These are phyloP conservation scores for Globisporangium alternatum DNA, from an alignment of 352 stramenopile species.

Conservation along the genomic window DNA sequence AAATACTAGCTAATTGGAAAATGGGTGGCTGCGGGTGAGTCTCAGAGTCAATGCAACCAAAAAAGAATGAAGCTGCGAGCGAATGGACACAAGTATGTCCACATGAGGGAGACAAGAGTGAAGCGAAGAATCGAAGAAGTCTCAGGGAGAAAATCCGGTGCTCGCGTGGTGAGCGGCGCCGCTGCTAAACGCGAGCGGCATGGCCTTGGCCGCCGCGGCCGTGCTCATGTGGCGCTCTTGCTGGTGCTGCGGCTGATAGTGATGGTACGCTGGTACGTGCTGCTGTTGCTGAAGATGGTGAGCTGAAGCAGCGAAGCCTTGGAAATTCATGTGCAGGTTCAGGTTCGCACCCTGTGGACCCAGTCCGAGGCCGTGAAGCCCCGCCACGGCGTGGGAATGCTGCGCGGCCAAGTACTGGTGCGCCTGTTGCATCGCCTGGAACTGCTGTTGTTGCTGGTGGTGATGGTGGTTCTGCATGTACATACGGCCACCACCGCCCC, in stretches of 20 bases:
- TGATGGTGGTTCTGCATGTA: slow-evolving; percentile 17
- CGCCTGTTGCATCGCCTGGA: slow-evolving; percentile 20
- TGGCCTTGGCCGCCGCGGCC: neutral
- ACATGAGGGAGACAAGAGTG: neutral
- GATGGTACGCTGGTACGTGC: slow-evolving; percentile 19
- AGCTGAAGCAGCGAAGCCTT: neutral
- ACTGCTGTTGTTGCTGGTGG: slow-evolving; percentile 14
- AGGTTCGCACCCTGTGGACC: neutral
- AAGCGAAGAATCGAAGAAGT: neutral
- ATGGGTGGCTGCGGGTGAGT: neutral
- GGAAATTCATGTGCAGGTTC: slow-evolving; percentile 12
- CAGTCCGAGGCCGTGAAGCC: neutral
- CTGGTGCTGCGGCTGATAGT: slow-evolving; percentile 26
- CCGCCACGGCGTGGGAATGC: neutral
- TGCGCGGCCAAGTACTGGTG: slow-evolving; percentile 18
- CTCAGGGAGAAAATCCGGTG: slow-evolving; percentile 8
- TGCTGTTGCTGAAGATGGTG: slow-evolving; percentile 5
- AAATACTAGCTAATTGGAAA: neutral
- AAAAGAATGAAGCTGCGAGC: neutral
- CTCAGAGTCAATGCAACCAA: neutral
- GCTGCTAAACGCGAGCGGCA: neutral
- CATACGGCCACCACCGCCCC: neutral
- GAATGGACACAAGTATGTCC: neutral
- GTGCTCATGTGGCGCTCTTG: slow-evolving; percentile 26
- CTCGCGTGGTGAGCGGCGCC: neutral